phyloP scores from a whole-genome alignment of 257 asterid species.

The Linderniella brevidens region DNA sequence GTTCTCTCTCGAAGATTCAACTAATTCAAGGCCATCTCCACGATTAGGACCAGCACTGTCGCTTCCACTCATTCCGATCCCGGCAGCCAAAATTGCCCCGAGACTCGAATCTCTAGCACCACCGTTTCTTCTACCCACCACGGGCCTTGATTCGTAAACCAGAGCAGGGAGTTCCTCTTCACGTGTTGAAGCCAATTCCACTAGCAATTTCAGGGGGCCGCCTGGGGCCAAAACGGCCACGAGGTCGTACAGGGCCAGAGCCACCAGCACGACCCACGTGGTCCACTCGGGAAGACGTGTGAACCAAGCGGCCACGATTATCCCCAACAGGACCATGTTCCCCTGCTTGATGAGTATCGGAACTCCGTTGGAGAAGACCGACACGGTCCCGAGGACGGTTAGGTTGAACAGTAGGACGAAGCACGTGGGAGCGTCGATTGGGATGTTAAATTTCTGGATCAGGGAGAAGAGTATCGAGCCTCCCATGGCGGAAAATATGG shows the following conservation, averaged over 20 bases:
- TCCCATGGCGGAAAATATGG: constrained; percentile 63
- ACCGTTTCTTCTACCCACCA: constrained; percentile 20
- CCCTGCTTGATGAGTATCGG: constrained; percentile 74
- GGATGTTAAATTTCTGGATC: constrained; percentile 49
- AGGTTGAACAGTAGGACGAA: constrained; percentile 43
- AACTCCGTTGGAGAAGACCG: constrained; percentile 56
- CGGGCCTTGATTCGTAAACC: constrained; percentile 80
- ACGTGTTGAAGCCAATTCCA: constrained; percentile 75
- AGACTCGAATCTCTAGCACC: constrained; percentile 27
- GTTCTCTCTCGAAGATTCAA: constrained; percentile 1
- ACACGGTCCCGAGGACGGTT: constrained; percentile 55
- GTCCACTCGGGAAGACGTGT: constrained; percentile 91
- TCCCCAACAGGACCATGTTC: constrained; percentile 65
- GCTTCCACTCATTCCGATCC: constrained; percentile 21
- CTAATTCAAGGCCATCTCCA: too few species aligned
- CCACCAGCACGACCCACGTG: constrained; percentile 81
- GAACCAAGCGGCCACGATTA: constrained; percentile 88
- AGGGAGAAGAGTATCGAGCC: constrained; percentile 56
- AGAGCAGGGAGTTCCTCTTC: constrained; percentile 87
- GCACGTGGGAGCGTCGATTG: constrained; percentile 61
- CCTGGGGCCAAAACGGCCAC: constrained; percentile 90
- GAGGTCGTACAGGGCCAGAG: constrained; percentile 74
- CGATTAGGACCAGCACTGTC: constrained; percentile 5
- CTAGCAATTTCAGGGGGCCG: constrained; percentile 83
- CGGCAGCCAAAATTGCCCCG: constrained; percentile 42